A percentile compares a stretch with the other conserved stretches of the same genome.
Conservation (phyloP, 495 filamentous ascomycete species). For the Neohortaea acidophila region DNA sequence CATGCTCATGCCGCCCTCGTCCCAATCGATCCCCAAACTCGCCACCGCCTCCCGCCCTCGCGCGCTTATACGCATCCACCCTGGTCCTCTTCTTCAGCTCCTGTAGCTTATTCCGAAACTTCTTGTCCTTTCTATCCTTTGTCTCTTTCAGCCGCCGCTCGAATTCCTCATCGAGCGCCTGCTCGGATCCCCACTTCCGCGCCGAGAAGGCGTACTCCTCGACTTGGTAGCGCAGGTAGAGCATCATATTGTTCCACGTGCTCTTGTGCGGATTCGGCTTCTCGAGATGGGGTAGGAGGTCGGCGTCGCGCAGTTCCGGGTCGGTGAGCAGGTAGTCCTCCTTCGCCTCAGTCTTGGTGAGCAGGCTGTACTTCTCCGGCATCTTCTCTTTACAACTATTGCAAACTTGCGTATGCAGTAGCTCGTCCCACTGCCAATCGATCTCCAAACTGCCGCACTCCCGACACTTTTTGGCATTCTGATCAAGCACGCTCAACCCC, state of each 20-base stretch:
- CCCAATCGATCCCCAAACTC: conserved; percentile 63
- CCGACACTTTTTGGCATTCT: conserved; percentile 54
- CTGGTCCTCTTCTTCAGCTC: conserved; percentile 88
- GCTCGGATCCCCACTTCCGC: conserved; percentile 74
- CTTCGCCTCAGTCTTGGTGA: conserved; percentile 91
- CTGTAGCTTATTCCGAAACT: conserved; percentile 74
- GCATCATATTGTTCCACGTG: conserved; percentile 97
- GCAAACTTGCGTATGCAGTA: conserved; percentile 58
- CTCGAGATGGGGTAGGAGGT: conserved; percentile 72
- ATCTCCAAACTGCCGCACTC: conserved; percentile 78
- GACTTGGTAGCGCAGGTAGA: conserved; percentile 84
- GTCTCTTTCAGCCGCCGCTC: conserved; percentile 63
- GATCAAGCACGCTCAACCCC: conserved; percentile 49
- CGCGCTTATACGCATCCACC: conserved; percentile 73
- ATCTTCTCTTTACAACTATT: conserved; percentile 66
- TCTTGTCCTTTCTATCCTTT: conserved; percentile 76
- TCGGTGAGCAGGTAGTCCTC: conserved; percentile 95
- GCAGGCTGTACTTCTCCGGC: conserved; percentile 79
- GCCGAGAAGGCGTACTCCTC: conserved; percentile 74
- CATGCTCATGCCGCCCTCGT: conserved; percentile 65
- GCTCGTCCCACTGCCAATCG: conserved; percentile 85
- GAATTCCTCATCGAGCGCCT: conserved; percentile 81
- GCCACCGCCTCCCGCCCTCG: conserved; percentile 37
- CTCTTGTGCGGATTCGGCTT: conserved; percentile 88
- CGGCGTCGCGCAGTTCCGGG: conserved; percentile 70